phyloP scores from a whole-genome alignment of 176 grass and related monocot genomes.

The Tillandsia leiboldiana region DNA sequence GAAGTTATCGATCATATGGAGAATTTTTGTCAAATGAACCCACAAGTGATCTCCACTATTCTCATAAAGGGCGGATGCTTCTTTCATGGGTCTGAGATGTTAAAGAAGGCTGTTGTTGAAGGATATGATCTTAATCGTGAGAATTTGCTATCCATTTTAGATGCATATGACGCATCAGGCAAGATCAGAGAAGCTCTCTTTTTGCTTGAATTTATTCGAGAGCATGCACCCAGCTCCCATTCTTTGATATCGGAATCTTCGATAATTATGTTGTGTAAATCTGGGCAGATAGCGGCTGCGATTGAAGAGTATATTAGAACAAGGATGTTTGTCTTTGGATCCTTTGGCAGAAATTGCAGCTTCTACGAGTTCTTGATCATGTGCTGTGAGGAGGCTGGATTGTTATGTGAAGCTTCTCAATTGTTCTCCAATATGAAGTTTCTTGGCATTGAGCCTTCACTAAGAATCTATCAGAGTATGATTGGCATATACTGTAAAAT shows the following conservation, averaged over 20 bases:
- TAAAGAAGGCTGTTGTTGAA: slow-evolving; percentile 55
- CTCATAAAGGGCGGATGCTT: slow-evolving; percentile 60
- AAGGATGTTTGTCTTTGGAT: slow-evolving; percentile 28
- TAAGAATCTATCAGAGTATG: slow-evolving; percentile 50
- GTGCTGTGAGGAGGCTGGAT: slow-evolving; percentile 49
- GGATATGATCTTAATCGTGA: slow-evolving; percentile 51
- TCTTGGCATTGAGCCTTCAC: slow-evolving; percentile 48
- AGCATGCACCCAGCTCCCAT: slow-evolving; percentile 36
- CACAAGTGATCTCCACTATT: slow-evolving; percentile 33
- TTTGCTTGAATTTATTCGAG: slow-evolving; percentile 59
- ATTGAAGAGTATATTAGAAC: slow-evolving; percentile 52
- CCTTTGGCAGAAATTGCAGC: slow-evolving; percentile 33
- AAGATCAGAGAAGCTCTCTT: slow-evolving; percentile 42
- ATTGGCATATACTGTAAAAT: slow-evolving; percentile 67
- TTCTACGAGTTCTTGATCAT: slow-evolving; percentile 68
- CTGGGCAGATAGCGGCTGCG: slow-evolving; percentile 34
- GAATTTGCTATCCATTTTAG: slow-evolving; percentile 52
- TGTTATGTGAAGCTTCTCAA: slow-evolving; percentile 63
- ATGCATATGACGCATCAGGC: slow-evolving; percentile 43
- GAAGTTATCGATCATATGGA: slow-evolving; percentile 73
- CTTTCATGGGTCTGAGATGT: slow-evolving; percentile 47
- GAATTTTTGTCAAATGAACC: slow-evolving; percentile 44
- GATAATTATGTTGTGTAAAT: slow-evolving; percentile 72
- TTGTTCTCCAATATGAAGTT: slow-evolving; percentile 81
- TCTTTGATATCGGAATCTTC: slow-evolving; percentile 60